Conservation (phyloP, 2,329 filamentous ascomycete species). For the Monilinia vaccinii-corymbosi region DNA sequence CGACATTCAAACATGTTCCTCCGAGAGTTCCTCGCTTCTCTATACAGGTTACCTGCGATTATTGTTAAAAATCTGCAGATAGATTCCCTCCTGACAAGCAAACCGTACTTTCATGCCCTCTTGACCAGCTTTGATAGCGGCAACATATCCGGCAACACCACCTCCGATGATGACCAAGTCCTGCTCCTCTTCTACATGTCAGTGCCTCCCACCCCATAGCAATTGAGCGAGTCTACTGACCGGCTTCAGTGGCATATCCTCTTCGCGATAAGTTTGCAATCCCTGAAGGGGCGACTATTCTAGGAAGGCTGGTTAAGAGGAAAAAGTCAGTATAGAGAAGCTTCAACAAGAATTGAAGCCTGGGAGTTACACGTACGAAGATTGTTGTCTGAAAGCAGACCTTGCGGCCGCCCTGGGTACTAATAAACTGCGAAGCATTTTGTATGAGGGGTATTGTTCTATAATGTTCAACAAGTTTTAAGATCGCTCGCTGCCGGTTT, state of each 20-base stretch:
- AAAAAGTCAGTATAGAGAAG: slow-evolving; percentile 10
- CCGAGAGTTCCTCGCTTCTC: slow-evolving; percentile 94
- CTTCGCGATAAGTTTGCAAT: slow-evolving; percentile 49
- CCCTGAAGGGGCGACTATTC: slow-evolving; percentile 37
- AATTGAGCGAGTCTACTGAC: slow-evolving; percentile 30
- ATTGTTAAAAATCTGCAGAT: slow-evolving; percentile 14
- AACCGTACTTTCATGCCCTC: slow-evolving; percentile 79
- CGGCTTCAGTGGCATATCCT: slow-evolving; percentile 44
- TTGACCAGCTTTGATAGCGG: slow-evolving; percentile 97
- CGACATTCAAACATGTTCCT: slow-evolving; percentile 96
- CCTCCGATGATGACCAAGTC: slow-evolving; percentile 97
- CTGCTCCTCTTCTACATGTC: slow-evolving; percentile 71
- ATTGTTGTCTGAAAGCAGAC: slow-evolving; percentile 44
- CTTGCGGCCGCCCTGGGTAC: slow-evolving; percentile 49
- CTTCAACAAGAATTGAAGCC: slow-evolving; percentile 8
- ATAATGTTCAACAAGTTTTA: slow-evolving; percentile 14
- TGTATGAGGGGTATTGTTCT: slow-evolving; percentile 27
- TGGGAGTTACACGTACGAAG: slow-evolving; percentile 37
- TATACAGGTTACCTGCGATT: slow-evolving; percentile 76
- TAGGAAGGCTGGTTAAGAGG: slow-evolving; percentile 38
- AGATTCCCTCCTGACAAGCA: slow-evolving; percentile 1
- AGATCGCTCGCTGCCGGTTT: slow-evolving; percentile 7
- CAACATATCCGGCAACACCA: slow-evolving; percentile 96
- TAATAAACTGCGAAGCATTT: slow-evolving; percentile 53
- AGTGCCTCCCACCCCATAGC: slow-evolving; percentile 41